Conservation (phyloP, 1,284 basidiomycete genomes). For the Puccinia coronata region DNA sequence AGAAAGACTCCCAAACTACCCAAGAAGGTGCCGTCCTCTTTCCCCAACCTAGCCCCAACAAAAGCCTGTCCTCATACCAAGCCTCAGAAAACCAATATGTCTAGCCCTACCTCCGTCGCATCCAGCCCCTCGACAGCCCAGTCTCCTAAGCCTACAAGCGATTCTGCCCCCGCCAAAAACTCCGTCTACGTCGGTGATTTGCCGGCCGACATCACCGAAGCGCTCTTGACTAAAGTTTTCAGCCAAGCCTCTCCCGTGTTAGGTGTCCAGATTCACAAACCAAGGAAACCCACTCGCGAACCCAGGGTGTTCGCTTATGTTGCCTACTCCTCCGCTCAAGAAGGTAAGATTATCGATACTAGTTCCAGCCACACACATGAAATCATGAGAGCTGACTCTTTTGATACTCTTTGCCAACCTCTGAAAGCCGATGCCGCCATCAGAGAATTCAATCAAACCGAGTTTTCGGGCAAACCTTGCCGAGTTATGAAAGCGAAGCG, state of each 20-base stretch:
- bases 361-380: too few relatives aligned
- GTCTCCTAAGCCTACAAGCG: neutral
- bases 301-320: slow-evolving; percentile 15
- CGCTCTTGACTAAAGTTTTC: slow-evolving; percentile 1
- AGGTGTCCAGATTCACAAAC: neutral
- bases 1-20: neutral
- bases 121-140: neutral
- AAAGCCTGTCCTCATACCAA: neutral
- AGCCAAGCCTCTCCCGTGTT: neutral
- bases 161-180: neutral
- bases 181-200: slow-evolving; percentile 41
- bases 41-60: neutral
- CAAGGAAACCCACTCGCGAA: neutral
- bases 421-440: neutral
- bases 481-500: slow-evolving; percentile 24
- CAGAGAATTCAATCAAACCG: slow-evolving; percentile 6
- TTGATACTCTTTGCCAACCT: too few relatives aligned
- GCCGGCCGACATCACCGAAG: neutral
- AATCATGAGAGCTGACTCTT: too few relatives aligned
- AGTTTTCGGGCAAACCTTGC: slow-evolving; percentile 4
- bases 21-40: neutral
- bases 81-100: neutral
- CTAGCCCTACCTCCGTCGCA: neutral
- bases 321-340: neutral
- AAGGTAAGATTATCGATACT: slow-evolving; percentile 5